phyloP scores from a whole-genome alignment of 2,329 filamentous ascomycete genomes.

The Ophiocordyceps sinensis region DNA sequence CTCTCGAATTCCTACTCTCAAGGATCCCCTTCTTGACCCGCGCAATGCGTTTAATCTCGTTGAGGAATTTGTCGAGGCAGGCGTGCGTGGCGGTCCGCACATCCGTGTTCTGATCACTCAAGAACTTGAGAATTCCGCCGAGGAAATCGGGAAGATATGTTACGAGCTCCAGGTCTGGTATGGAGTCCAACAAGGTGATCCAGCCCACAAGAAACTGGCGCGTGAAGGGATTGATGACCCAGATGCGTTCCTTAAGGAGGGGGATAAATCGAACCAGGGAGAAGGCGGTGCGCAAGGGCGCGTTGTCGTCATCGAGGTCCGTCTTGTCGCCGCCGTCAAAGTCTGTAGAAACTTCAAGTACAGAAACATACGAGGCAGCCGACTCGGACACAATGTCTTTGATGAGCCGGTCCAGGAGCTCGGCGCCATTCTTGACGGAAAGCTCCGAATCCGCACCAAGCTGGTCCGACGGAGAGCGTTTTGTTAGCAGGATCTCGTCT shows the following conservation, averaged over 20 bases:
- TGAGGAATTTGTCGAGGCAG: constrained; percentile 77
- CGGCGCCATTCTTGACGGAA: constrained; percentile 95
- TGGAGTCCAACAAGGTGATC: constrained; percentile 89
- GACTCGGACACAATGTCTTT: constrained; percentile 96
- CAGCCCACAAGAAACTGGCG: constrained; percentile 90
- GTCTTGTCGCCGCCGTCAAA: constrained; percentile 29
- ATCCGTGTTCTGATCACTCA: constrained; percentile 81
- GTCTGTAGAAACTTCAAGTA: constrained; percentile 49
- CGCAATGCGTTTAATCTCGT: constrained; percentile 88
- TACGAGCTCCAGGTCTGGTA: constrained; percentile 90
- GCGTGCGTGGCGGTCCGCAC: constrained; percentile 89
- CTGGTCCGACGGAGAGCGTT: constrained; percentile 26
- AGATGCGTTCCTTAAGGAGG: constrained; percentile 82
- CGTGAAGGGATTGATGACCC: constrained; percentile 88
- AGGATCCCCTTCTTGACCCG: constrained; percentile 83
- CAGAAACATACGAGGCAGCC: constrained; percentile 84
- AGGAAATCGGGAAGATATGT: constrained; percentile 86
- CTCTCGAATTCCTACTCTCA: constrained; percentile 63
- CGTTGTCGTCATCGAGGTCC: constrained; percentile 28
- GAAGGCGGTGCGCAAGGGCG: constrained; percentile 66
- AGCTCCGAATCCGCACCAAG: constrained; percentile 90
- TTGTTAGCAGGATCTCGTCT: neutral
- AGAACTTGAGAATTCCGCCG: constrained; percentile 75
- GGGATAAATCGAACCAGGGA: constrained; percentile 86
- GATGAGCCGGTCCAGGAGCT: constrained; percentile 83